These are phyloP conservation scores for Saccharomycopsis hybrid DNA, from an alignment of 1,139 yeast species.

Conservation along the genomic window DNA sequence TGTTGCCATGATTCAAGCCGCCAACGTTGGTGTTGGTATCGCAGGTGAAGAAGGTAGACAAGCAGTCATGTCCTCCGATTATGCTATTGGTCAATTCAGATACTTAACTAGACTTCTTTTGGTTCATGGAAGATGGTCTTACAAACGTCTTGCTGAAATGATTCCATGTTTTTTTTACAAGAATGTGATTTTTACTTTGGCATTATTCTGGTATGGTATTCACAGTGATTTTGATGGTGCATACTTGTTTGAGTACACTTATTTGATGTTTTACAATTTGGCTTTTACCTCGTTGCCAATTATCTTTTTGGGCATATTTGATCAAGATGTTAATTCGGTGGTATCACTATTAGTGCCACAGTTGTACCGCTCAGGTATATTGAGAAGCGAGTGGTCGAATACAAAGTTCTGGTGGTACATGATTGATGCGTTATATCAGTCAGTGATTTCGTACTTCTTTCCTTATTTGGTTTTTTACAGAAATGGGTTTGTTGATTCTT, in stretches of 20 bases:
- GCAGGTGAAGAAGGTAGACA: slow-evolving; percentile 99
- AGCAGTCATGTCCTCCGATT: slow-evolving; percentile 97
- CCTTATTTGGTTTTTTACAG: slow-evolving; percentile 65
- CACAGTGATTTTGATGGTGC: slow-evolving; percentile 85
- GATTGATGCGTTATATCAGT: slow-evolving; percentile 85
- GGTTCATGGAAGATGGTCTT: slow-evolving; percentile 97
- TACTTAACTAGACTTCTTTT: slow-evolving; percentile 69
- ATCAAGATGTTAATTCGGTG: slow-evolving; percentile 84
- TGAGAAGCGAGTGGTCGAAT: slow-evolving; percentile 76
- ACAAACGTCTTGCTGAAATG: slow-evolving; percentile 87
- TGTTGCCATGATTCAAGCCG: slow-evolving; percentile 98
- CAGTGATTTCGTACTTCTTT: slow-evolving; percentile 77
- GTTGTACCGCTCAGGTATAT: slow-evolving; percentile 76
- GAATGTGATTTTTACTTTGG: slow-evolving; percentile 80
- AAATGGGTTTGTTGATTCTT: slow-evolving; percentile 48
- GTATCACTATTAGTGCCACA: slow-evolving; percentile 88
- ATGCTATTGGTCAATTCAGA: slow-evolving; percentile 93
- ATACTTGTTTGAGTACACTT: slow-evolving; percentile 86
- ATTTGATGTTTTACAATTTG: slow-evolving; percentile 84
- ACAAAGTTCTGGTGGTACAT: slow-evolving; percentile 77
- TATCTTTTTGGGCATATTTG: slow-evolving; percentile 82
- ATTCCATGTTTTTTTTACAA: slow-evolving; percentile 90
- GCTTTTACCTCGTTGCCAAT: slow-evolving; percentile 95
- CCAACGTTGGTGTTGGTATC: slow-evolving; percentile 96
- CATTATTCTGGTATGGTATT: slow-evolving; percentile 91